phyloP scores from a whole-genome alignment of 2,329 filamentous ascomycete species.

The Polytolypa hystricis region DNA sequence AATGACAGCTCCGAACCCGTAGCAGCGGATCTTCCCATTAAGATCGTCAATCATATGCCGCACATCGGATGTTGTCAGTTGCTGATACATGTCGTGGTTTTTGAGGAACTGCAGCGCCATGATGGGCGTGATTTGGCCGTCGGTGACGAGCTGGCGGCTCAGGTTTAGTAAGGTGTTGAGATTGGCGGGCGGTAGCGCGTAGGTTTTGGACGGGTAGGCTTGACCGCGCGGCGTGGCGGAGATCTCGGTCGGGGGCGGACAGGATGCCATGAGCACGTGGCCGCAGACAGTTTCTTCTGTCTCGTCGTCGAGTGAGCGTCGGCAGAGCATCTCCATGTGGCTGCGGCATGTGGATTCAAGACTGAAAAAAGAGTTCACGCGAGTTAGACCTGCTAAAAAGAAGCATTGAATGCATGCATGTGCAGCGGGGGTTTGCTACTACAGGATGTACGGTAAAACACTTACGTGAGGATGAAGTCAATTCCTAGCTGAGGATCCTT shows the following conservation, averaged over 20 bases:
- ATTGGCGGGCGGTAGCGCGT: constrained; percentile 65
- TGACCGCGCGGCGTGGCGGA: constrained; percentile 41
- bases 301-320: constrained; percentile 41
- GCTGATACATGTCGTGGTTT: constrained; percentile 55
- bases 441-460: no score
- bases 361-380: no score
- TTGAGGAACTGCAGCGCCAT: constrained; percentile 86
- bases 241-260: constrained; percentile 60
- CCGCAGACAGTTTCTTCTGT: constrained; percentile 61
- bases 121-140: constrained; percentile 77
- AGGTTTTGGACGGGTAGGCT: constrained; percentile 59
- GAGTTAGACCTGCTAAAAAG: neutral
- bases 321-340: constrained; percentile 65
- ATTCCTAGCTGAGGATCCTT: constrained; percentile 36
- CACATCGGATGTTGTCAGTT: constrained; percentile 59
- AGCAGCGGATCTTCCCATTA: constrained; percentile 73
- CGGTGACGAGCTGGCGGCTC: constrained; percentile 68
- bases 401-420: neutral
- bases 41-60: constrained; percentile 61
- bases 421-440: no score
- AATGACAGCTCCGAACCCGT: constrained; percentile 65
- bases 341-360: constrained; percentile 88
- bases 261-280: constrained; percentile 87
- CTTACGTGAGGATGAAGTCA: constrained; percentile 38
- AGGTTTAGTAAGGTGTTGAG: constrained; percentile 73